A percentile compares a stretch with the other conserved stretches of the same genome.
Evolutionary conservation across 768 basidiomycete genomes (phyloP).

Genomic region (Pleurotus cornucopiae): DNA sequence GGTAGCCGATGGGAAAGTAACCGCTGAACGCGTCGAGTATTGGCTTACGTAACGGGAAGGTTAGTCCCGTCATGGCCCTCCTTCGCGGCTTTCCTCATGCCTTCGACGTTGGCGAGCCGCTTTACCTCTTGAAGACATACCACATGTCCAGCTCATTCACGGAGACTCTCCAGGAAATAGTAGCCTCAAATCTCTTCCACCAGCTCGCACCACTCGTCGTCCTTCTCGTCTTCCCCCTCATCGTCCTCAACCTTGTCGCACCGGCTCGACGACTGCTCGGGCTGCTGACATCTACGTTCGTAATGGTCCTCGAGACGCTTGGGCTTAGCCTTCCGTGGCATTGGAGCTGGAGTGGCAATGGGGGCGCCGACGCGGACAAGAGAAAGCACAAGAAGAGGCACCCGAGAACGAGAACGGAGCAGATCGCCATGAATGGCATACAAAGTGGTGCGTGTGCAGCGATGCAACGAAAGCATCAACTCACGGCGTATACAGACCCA

Average conservation of each 20-base stretch:
- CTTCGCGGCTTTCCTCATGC: not conserved
- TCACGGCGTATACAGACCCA: constrained; percentile 12
- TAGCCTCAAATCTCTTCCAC: constrained; percentile 39
- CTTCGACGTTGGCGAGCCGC: constrained; percentile 9
- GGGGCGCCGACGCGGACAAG: constrained; percentile 18
- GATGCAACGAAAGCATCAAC: not conserved
- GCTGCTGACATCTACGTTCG: constrained; percentile 18
- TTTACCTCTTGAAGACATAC: constrained; percentile 6
- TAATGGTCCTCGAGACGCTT: constrained; percentile 58
- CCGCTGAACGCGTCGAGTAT: too few relatives aligned
- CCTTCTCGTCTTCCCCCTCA: constrained; percentile 49
- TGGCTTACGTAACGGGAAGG: too few relatives aligned
- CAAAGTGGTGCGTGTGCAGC: constrained; percentile 15
- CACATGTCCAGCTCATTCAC: constrained; percentile 37
- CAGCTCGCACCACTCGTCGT: constrained; percentile 57
- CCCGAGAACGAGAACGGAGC: constrained; percentile 51
- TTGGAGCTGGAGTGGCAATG: constrained; percentile 35
- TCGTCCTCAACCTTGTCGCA: constrained; percentile 39
- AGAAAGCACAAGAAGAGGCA: constrained; percentile 48
- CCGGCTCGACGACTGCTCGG: constrained; percentile 15
- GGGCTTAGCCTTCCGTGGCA: constrained; percentile 60
- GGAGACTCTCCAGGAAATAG: constrained; percentile 29
- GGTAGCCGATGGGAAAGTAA: constrained; percentile 45
- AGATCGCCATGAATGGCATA: constrained; percentile 41
- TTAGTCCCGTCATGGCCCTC: too few relatives aligned